These are phyloP conservation scores for Penicillium sp. DNA, from an alignment of 2,329 filamentous ascomycete species.

Conservation along the genomic window DNA sequence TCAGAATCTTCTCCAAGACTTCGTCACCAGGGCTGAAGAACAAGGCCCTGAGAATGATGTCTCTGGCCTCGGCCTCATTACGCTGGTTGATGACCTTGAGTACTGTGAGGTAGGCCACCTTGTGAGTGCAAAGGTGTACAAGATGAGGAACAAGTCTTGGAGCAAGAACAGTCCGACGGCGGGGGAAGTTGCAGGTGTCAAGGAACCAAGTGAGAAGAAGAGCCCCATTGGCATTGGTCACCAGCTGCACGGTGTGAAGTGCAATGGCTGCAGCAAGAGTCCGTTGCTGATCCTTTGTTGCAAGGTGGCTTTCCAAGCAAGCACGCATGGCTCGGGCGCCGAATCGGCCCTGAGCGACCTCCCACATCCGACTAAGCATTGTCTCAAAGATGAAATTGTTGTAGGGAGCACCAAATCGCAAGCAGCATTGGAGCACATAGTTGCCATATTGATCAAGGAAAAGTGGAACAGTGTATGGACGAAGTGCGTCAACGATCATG, in stretches of 20 bases:
- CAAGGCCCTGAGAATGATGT: constrained; percentile 83
- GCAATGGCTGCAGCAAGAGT: constrained; percentile 93
- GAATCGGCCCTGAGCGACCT: constrained; percentile 87
- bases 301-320: constrained; percentile 92
- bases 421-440: constrained; percentile 94
- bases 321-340: constrained; percentile 95
- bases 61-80: constrained; percentile 86
- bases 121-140: constrained; percentile 95
- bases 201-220: constrained; percentile 95
- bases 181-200: constrained; percentile 94
- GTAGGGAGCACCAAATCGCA: constrained; percentile 84
- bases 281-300: constrained; percentile 91
- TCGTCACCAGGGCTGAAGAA: constrained; percentile 91
- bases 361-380: constrained; percentile 93
- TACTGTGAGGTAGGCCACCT: constrained; percentile 95
- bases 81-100: constrained; percentile 98
- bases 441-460: constrained; percentile 99
- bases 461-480: constrained; percentile 82
- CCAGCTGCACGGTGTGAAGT: constrained; percentile 93
- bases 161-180: constrained; percentile 85
- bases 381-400: constrained; percentile 98
- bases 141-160: constrained; percentile 89
- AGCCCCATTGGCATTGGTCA: constrained; percentile 93
- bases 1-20: constrained; percentile 83
- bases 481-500: constrained; percentile 79